A percentile compares a stretch with the other conserved stretches of the same genome.
phyloP scores from a whole-genome alignment of 2,329 filamentous ascomycete genomes.

The Curvularia hawaiiensis region DNA sequence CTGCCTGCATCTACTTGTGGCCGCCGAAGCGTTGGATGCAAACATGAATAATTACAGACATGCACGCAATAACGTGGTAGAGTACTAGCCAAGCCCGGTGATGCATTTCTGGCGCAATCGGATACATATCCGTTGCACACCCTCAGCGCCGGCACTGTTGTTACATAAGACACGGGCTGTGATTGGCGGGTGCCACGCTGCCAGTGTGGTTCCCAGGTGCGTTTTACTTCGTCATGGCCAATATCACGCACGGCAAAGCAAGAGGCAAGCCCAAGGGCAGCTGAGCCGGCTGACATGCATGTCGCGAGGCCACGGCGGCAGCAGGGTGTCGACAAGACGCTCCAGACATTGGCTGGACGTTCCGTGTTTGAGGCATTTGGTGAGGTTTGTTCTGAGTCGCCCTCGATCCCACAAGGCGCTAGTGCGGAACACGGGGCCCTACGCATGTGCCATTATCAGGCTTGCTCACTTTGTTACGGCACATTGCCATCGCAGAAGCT shows the following conservation, averaged over 20 bases:
- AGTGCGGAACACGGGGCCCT: constrained; percentile 25
- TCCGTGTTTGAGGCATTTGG: constrained; percentile 32
- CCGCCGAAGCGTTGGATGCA: neutral
- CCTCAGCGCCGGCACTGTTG: constrained; percentile 9
- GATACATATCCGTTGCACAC: constrained; percentile 23
- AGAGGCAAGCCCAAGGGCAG: neutral
- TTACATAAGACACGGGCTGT: constrained; percentile 20
- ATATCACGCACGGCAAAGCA: neutral
- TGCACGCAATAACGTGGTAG: neutral
- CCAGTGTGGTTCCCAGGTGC: neutral
- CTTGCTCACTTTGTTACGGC: constrained; percentile 22
- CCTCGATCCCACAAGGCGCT: constrained; percentile 21
- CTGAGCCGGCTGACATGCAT: neutral
- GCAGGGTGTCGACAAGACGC: neutral
- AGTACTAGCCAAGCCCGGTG: constrained; percentile 10
- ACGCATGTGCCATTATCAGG: constrained; percentile 20
- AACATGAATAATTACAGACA: neutral
- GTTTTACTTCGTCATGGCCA: constrained; percentile 2
- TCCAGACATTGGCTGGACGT: neutral
- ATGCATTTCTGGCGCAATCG: constrained; percentile 12
- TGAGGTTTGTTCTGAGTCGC: constrained; percentile 17
- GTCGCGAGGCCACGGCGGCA: neutral
- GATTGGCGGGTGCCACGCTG: constrained; percentile 19
- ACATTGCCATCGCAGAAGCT: constrained; percentile 26
- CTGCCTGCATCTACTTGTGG: no score